Percentiles rank a stretch among this genome's conserved stretches.
phyloP scores from a whole-genome alignment of 1,139 yeast species.

The Zygoascus sp. region DNA sequence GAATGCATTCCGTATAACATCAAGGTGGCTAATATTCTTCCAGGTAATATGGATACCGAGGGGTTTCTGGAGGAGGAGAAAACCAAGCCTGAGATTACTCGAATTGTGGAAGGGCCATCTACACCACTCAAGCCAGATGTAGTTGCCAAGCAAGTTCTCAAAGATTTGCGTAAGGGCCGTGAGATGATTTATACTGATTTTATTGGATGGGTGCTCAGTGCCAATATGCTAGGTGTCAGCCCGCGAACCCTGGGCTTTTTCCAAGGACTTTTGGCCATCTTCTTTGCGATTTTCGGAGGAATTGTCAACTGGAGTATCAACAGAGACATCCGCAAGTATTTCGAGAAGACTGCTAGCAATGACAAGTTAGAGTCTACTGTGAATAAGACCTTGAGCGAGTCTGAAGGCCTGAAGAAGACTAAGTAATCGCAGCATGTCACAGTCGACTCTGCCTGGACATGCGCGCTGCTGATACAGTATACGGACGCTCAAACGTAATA shows the following conservation, averaged over 20 bases:
- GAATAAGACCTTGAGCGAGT: constrained; percentile 10
- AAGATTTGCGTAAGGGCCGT: constrained; percentile 57
- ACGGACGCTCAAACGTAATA: too few relatives aligned
- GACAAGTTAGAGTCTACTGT: too few relatives aligned
- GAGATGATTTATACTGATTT: constrained; percentile 77
- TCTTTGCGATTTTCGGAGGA: constrained; percentile 63
- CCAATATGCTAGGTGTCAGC: constrained; percentile 61
- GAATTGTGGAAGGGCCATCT: constrained; percentile 79
- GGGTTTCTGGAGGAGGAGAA: constrained; percentile 78
- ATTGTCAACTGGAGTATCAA: constrained; percentile 51
- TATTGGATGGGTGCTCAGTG: constrained; percentile 77
- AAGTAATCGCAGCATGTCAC: neutral
- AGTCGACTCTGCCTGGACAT: neutral
- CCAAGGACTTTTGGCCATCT: constrained; percentile 35
- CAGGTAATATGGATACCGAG: constrained; percentile 88
- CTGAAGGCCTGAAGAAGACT: neutral
- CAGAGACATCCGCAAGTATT: constrained; percentile 51
- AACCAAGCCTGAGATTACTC: constrained; percentile 84
- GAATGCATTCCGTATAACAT: constrained; percentile 69
- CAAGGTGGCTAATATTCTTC: constrained; percentile 54
- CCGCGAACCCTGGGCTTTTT: constrained; percentile 60
- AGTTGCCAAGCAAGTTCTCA: constrained; percentile 61
- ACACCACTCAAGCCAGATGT: constrained; percentile 59
- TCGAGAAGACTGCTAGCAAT: too few relatives aligned
- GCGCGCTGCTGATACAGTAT: neutral